Evolutionary conservation across 2,329 filamentous ascomycete species (phyloP).

Genomic region (Echinosphaeria canescens): DNA sequence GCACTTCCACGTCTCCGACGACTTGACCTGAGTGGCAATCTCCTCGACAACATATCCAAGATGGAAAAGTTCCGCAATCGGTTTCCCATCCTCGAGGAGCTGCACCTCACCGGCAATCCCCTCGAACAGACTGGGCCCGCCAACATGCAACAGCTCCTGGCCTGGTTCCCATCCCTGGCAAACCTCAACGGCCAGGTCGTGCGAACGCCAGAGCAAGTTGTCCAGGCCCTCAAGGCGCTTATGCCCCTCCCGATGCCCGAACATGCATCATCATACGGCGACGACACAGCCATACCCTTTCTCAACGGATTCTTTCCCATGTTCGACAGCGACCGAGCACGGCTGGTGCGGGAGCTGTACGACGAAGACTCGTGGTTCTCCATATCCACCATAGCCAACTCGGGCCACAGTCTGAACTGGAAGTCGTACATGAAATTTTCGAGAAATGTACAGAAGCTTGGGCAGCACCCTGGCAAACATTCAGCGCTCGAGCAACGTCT

Average conservation of each 20-base stretch:
- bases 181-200: slow-evolving; percentile 57
- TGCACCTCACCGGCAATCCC: slow-evolving; percentile 61
- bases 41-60: slow-evolving; percentile 43
- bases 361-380: slow-evolving; percentile 59
- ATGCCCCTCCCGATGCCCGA: slow-evolving; percentile 56
- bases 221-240: slow-evolving; percentile 38
- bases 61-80: slow-evolving; percentile 61
- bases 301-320: slow-evolving; percentile 50
- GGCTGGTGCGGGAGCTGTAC: slow-evolving; percentile 46
- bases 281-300: slow-evolving; percentile 55
- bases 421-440: slow-evolving; percentile 56
- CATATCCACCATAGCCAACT: slow-evolving; percentile 43
- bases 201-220: slow-evolving; percentile 48
- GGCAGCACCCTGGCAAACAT: slow-evolving; percentile 16
- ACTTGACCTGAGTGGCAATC: slow-evolving; percentile 73
- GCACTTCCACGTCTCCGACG: slow-evolving; percentile 76
- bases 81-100: slow-evolving; percentile 58
- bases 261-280: too few species aligned
- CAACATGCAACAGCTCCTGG: slow-evolving; percentile 45
- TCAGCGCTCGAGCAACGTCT: slow-evolving; percentile 39
- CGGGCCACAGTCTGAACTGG: slow-evolving; percentile 34
- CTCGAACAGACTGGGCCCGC: slow-evolving; percentile 36
- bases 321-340: slow-evolving; percentile 51
- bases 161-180: slow-evolving; percentile 67
- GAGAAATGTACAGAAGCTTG: slow-evolving; percentile 56